A percentile compares a stretch with the other conserved stretches of the same genome.
These are phyloP conservation scores for Thalassiosira hispida DNA, from an alignment of 352 stramenopile species.

Conservation along the genomic window DNA sequence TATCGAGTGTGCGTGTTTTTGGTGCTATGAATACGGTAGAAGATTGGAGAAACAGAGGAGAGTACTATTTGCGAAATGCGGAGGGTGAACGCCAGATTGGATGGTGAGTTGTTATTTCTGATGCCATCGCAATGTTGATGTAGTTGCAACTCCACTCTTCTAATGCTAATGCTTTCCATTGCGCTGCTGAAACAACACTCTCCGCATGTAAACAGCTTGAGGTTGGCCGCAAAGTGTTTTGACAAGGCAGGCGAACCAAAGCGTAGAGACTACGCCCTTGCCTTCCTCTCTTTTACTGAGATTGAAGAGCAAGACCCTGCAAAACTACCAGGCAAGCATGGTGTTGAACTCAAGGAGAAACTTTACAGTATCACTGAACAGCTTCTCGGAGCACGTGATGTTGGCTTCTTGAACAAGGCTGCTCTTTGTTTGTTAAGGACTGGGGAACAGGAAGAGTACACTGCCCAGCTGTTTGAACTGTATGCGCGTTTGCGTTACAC, in stretches of 20 bases:
- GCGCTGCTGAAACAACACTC: too few relatives aligned
- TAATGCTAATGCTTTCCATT: too few relatives aligned
- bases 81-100: conserved; percentile 41
- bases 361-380: conserved; percentile 45
- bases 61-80: conserved; percentile 63
- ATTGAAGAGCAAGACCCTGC: conserved; percentile 42
- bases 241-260: conserved; percentile 58
- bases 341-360: conserved; percentile 22
- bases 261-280: conserved; percentile 39
- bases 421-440: conserved; percentile 54
- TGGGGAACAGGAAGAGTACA: conserved; percentile 38
- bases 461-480: conserved; percentile 55
- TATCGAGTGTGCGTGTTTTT: conserved; percentile 52
- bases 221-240: conserved; percentile 64
- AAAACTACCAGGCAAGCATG: conserved; percentile 33
- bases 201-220: conserved; percentile 20
- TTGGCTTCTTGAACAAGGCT: conserved; percentile 60
- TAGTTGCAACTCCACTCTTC: background rate
- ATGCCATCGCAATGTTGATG: background rate
- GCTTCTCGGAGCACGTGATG: conserved; percentile 50
- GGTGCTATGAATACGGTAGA: conserved; percentile 48
- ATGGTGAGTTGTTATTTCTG: conserved; percentile 11
- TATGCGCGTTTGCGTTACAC: conserved; percentile 46
- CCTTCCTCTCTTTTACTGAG: conserved; percentile 51
- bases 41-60: conserved; percentile 58